Evolutionary conservation across 2,329 filamentous ascomycete genomes (phyloP).

Genomic region (Aphanocladium album): DNA sequence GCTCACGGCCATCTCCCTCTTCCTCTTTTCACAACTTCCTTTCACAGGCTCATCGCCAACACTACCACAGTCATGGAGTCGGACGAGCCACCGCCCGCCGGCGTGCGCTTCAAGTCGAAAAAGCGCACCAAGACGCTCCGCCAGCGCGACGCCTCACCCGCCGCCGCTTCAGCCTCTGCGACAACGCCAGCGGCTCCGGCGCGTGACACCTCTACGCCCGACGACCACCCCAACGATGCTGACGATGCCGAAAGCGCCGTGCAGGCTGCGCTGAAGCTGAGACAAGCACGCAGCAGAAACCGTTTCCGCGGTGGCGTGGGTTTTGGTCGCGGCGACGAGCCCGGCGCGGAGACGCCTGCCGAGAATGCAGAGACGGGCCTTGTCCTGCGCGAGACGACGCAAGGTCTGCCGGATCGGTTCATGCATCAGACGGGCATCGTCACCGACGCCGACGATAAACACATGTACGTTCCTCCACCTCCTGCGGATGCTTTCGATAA

Average conservation of each 20-base stretch:
- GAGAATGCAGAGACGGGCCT: slow-evolving; percentile 21
- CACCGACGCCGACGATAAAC: slow-evolving; percentile 62
- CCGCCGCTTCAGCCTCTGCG: not conserved
- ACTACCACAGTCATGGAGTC: not conserved
- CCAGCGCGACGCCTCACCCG: slow-evolving; percentile 39
- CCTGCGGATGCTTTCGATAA: too few species aligned
- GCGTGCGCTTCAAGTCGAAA: slow-evolving; percentile 49
- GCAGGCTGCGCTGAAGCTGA: slow-evolving; percentile 47
- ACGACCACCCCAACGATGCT: slow-evolving; percentile 20
- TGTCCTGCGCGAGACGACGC: slow-evolving; percentile 26
- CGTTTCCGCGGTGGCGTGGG: slow-evolving; percentile 44
- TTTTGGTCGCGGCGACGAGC: slow-evolving; percentile 31
- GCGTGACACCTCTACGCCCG: slow-evolving; percentile 5
- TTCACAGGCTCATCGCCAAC: too few species aligned
- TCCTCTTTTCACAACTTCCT: not conserved
- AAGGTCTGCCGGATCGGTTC: slow-evolving; percentile 49
- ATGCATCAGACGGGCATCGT: slow-evolving; percentile 66
- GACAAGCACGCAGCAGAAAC: slow-evolving; percentile 46
- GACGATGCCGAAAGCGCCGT: slow-evolving; percentile 27
- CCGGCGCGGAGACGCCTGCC: slow-evolving; percentile 13
- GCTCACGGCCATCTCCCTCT: not conserved
- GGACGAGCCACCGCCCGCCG: not conserved
- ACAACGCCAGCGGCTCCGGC: slow-evolving; percentile 12
- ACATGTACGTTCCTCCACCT: slow-evolving; percentile 61
- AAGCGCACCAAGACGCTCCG: slow-evolving; percentile 54